Base-by-base conservation (phyloP, 23 red algal genomes). In the Gracilaria domingensis region DNA sequence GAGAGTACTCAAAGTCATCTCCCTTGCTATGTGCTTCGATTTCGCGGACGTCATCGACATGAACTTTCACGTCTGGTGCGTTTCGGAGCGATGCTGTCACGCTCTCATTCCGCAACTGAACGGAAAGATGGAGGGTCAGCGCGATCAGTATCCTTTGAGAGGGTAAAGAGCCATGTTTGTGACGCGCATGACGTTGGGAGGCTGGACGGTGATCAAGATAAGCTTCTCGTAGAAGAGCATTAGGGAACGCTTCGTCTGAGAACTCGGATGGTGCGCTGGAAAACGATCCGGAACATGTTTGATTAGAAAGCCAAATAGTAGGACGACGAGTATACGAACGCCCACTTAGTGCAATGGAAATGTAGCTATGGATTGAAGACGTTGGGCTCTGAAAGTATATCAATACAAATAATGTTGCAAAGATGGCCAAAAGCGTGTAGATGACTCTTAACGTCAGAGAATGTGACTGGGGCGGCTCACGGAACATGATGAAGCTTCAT, bases 201-300 rank as follows among this genome's bases (percentile, higher is more conserved):
- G 48, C 51, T 57, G 65, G 89, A 8, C 89, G 79, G 18, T 21
- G 26, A 36, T 92, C 89, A 25, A 83, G 48, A 38, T 82, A 77
- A 65, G 50, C 67, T 32, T 92, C 89, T 59, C 89, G 79, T 23
- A 92, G 37, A 33, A 84, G n/a, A 17, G 80, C 80, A 47, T 84
- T 35, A 5, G 89, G 89, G 65, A 92, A 92, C 8, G 30, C 33
- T 36, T 34, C 40, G 23, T 83, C 58, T 23, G 89, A 92, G 42
- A 29, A 51, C 32, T 26, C 40, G 26, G 72, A 77, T 5, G 72
- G 12, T 49, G 38, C n/a, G 16, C 72, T 50, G 16, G 72, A 77
- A 51, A 77, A 77, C 72, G 72, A 25, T 50, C 72, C 72, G 17
- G 23, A 28, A 30, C 72, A 77, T 45, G 45, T 51, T 25, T 49